Percentiles rank a stretch among this genome's conserved stretches.
Conservation (phyloP, 805 yeast genomes). For the Candida chauliodis region DNA sequence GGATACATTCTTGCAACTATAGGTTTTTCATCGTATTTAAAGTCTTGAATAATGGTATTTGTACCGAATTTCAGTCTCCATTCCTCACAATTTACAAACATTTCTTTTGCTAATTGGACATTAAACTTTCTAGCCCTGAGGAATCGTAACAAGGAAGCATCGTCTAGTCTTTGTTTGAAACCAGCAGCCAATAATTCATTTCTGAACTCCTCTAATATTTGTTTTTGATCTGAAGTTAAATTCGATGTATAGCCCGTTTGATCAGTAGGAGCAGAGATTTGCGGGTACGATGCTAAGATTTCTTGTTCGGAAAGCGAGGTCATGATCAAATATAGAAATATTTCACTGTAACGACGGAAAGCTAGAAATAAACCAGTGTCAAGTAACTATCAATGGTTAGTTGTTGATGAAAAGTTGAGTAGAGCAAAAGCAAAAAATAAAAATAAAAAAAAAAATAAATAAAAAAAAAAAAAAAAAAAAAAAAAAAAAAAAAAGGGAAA, state of each 20-base stretch:
- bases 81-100: slow-evolving; percentile 83
- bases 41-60: slow-evolving; percentile 80
- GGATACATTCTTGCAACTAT: slow-evolving; percentile 88
- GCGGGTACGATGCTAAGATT: slow-evolving; percentile 63
- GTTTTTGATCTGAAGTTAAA: slow-evolving; percentile 65
- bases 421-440: too few species aligned
- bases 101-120: slow-evolving; percentile 67
- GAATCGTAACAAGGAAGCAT: slow-evolving; percentile 79
- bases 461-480: too few species aligned
- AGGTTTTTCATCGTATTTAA: slow-evolving; percentile 91
- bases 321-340: slow-evolving; percentile 3
- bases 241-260: slow-evolving; percentile 81
- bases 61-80: slow-evolving; percentile 91
- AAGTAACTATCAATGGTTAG: too few species aligned
- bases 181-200: slow-evolving; percentile 59
- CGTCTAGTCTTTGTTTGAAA: slow-evolving; percentile 77
- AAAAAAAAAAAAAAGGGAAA: too few species aligned
- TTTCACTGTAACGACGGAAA: background rate
- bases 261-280: slow-evolving; percentile 54
- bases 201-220: slow-evolving; percentile 56
- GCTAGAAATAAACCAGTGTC: background rate
- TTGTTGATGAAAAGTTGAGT: too few species aligned
- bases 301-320: slow-evolving; percentile 30
- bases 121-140: slow-evolving; percentile 95
- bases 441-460: slow-evolving; percentile 1